Conservation (phyloP, 176 grass and related monocot species). For the Poa pratensis region DNA sequence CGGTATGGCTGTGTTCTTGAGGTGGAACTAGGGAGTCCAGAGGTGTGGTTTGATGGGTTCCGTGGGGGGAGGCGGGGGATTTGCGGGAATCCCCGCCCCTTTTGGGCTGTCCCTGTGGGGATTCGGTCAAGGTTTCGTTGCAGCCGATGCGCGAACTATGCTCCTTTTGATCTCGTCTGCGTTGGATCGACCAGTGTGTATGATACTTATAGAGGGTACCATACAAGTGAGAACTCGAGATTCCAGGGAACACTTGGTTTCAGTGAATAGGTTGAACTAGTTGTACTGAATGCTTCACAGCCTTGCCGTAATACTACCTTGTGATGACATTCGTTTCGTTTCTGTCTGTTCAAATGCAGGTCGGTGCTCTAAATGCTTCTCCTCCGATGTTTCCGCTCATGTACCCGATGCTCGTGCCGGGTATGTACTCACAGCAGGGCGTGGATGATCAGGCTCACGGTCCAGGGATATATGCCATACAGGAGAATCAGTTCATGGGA, state of each 20-base stretch:
- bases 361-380: constrained; percentile 27
- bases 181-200: background rate
- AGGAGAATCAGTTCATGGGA: constrained; percentile 59
- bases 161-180: background rate
- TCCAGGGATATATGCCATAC: constrained; percentile 90
- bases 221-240: background rate
- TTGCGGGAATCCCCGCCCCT: background rate
- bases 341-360: constrained; percentile 20
- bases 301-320: background rate
- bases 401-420: constrained; percentile 45
- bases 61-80: background rate
- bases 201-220: background rate
- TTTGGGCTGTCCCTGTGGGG: background rate
- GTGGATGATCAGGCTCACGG: constrained; percentile 62
- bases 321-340: background rate
- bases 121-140: background rate
- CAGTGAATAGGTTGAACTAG: background rate
- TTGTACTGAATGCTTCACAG: background rate
- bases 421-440: constrained; percentile 51
- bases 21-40: background rate
- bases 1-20: background rate
- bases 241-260: too few relatives aligned
- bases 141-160: background rate
- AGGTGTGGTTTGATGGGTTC: background rate
- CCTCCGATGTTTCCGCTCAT: constrained; percentile 47